Base-by-base conservation (phyloP, 306 rosid genomes). In the Astragalus membranaceus region DNA sequence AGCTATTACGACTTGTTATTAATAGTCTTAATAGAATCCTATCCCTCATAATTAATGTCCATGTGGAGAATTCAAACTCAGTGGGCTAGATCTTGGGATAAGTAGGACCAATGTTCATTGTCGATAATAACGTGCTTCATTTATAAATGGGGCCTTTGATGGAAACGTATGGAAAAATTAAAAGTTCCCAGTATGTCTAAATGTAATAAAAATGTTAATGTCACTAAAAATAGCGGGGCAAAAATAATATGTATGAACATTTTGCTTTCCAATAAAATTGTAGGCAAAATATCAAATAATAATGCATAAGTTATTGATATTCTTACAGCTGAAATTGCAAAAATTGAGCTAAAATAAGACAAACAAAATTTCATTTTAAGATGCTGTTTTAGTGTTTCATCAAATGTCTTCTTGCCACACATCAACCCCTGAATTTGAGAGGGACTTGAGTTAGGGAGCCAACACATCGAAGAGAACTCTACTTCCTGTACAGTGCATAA, bases 401-500 rank as follows among this genome's bases (percentile, higher is more conserved):
- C 74, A 48, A 56, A 53, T 17, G 50, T 23, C 61, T 60, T 52
- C 82, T 64, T 37, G 33, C 61, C 26, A 62, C 33, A 64, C 37
- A 50, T 63, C 81, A 33, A 23, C 20, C 37, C 70, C 53, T 46
- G 39, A 8, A 23, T 62, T 59, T 39, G n/a, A 57, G 56, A 32
- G 49, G 16, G 39, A 29, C 66, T 55, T 52, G 41, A 53, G 62
- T n/a, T 13, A 66, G 26, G 60, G 35, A 76, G 49, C 65, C 58
- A 43, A 32, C 46, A 17, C 46, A 17, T 1, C 16, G 10, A 67
- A 6, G 39, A 41, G 32, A 43, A 39, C 56, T 48, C 77, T 73
- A 81, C 62, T 49, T 64, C 80, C 80, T 81, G 82, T n/a, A 37
- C 64, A 68, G 49, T 10, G 52, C 58, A 78, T 17, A 69, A 3